These are phyloP conservation scores for Globisporangium orthogonon DNA, from an alignment of 352 stramenopile genomes.

Conservation along the genomic window DNA sequence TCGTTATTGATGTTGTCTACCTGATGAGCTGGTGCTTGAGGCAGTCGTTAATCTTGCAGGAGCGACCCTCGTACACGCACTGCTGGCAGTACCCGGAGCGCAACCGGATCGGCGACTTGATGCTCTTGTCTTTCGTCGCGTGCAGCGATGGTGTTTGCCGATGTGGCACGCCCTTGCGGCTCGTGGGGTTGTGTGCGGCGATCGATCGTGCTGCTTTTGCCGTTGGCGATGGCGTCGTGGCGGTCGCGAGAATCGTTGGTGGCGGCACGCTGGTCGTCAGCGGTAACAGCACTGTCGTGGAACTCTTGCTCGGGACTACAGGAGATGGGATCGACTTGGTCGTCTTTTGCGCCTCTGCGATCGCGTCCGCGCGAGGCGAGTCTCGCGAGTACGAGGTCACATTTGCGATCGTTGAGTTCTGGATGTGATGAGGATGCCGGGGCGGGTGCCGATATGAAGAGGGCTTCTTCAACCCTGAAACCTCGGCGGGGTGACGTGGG, in stretches of 20 bases:
- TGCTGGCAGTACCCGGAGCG: conserved; percentile 54
- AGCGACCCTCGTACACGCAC: conserved; percentile 45
- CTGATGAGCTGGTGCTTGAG: conserved; percentile 55
- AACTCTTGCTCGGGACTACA: not conserved
- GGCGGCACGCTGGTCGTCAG: not conserved
- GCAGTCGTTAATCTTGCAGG: conserved; percentile 60
- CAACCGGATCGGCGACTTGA: conserved; percentile 24
- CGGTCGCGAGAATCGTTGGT: not conserved
- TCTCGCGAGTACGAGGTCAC: conserved; percentile 4
- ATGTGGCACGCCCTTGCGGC: not conserved
- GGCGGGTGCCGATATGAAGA: not conserved
- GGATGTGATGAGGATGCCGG: conserved; percentile 9
- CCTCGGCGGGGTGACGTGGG: conserved; percentile 13
- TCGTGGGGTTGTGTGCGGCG: not conserved
- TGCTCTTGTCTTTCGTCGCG: conserved; percentile 2
- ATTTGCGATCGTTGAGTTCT: not conserved
- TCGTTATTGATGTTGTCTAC: conserved; percentile 1
- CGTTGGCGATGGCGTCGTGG: not conserved
- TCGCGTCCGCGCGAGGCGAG: conserved; percentile 12
- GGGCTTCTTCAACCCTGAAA: not conserved
- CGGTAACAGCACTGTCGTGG: not conserved
- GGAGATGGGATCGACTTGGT: not conserved
- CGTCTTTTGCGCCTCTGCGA: not conserved
- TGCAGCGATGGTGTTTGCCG: not conserved
- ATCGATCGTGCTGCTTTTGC: not conserved